Conservation (phyloP, 768 basidiomycete genomes). For the Russula olivacea region DNA sequence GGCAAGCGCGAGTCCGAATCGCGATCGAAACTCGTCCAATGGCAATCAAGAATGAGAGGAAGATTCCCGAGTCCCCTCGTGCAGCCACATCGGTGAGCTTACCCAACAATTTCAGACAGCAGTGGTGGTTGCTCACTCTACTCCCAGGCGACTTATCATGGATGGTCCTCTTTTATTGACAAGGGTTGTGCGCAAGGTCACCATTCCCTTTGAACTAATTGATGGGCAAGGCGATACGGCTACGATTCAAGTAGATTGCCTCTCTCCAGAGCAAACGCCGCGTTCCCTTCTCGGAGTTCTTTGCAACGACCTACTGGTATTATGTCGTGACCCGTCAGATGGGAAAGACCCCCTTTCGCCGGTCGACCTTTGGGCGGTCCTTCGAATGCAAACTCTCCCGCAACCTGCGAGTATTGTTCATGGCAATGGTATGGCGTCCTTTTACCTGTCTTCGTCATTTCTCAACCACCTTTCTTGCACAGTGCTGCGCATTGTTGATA, state of each 20-base stretch:
- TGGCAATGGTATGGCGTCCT: slow-evolving; percentile 57
- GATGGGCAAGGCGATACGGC: slow-evolving; percentile 71
- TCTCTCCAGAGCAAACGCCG: slow-evolving; percentile 81
- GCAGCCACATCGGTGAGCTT: slow-evolving; percentile 84
- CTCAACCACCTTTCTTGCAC: slow-evolving; percentile 5
- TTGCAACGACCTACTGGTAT: slow-evolving; percentile 89
- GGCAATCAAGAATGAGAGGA: slow-evolving; percentile 84
- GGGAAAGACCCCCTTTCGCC: slow-evolving; percentile 65
- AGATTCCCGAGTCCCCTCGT: slow-evolving; percentile 96
- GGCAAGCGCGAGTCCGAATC: slow-evolving; percentile 95
- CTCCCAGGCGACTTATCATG: slow-evolving; percentile 77
- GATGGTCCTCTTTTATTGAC: slow-evolving; percentile 82
- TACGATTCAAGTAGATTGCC: slow-evolving; percentile 83
- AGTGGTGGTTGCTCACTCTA: slow-evolving; percentile 1
- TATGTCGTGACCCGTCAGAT: slow-evolving; percentile 81
- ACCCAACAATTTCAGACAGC: neutral
- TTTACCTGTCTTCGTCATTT: slow-evolving; percentile 3
- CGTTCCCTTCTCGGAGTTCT: slow-evolving; percentile 74
- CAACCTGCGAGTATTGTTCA: slow-evolving; percentile 89
- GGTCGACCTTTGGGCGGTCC: slow-evolving; percentile 94
- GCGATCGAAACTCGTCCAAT: slow-evolving; percentile 81
- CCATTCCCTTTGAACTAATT: slow-evolving; percentile 74
- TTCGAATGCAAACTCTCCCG: slow-evolving; percentile 89
- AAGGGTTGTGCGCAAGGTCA: slow-evolving; percentile 84
- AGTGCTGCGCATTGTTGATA: slow-evolving; percentile 86